Evolutionary conservation across 2,329 filamentous ascomycete genomes (phyloP).

Genomic region (Diplodia sapinea): DNA sequence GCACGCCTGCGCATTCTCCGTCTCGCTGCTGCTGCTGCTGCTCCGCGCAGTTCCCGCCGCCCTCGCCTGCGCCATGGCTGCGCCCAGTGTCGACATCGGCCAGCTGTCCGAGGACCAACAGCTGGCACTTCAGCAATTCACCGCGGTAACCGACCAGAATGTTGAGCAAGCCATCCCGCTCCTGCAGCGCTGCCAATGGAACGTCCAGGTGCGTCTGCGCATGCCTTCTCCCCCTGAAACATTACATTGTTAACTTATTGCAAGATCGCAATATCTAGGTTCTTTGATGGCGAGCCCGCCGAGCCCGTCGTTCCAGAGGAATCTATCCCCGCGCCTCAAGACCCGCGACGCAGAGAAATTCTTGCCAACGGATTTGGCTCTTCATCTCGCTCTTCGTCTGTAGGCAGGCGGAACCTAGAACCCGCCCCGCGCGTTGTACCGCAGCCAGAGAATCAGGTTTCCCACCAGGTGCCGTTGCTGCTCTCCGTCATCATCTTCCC

Average conservation of each 20-base stretch:
- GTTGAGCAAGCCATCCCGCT: conserved; percentile 76
- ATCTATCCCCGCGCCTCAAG: conserved; percentile 64
- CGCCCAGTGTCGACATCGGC: conserved; percentile 60
- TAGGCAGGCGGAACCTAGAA: conserved; percentile 57
- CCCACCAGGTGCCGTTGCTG: conserved; percentile 74
- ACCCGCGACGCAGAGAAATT: conserved; percentile 72
- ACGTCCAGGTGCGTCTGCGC: conserved; percentile 71
- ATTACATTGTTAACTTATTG: conserved; percentile 34
- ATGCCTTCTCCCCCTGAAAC: not conserved
- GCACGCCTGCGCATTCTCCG: not conserved
- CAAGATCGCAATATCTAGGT: conserved; percentile 93
- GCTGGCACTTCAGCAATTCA: conserved; percentile 84
- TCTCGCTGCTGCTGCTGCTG: conserved; percentile 7
- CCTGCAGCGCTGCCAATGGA: conserved; percentile 90
- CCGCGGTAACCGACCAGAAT: conserved; percentile 84
- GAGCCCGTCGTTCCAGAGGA: conserved; percentile 78
- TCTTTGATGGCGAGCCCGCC: conserved; percentile 93
- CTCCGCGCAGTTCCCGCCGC: conserved; percentile 14
- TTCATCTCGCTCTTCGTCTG: conserved; percentile 41
- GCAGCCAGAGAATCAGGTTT: conserved; percentile 67
- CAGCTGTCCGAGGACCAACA: conserved; percentile 80
- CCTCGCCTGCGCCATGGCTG: conserved; percentile 21
- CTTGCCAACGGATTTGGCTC: conserved; percentile 62
- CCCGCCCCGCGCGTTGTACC: conserved; percentile 86
- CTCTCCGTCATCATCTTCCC: conserved; percentile 81